Evolutionary conservation across 805 yeast species (phyloP).

Genomic region (Candida fluviatilis): DNA sequence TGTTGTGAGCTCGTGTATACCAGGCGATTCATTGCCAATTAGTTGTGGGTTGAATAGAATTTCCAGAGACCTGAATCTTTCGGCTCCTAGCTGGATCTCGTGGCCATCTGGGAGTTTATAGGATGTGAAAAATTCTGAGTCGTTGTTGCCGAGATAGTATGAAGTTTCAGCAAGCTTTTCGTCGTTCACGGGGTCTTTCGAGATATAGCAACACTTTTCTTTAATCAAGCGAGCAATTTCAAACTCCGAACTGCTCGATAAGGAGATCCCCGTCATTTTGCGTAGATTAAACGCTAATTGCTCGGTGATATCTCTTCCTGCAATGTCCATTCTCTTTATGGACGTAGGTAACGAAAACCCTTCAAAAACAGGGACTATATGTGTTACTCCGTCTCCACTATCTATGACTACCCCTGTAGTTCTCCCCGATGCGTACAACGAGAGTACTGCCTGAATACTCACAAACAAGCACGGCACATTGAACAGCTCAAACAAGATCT

Average conservation of each 20-base stretch:
- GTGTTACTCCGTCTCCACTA: slow-evolving; percentile 91
- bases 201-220: slow-evolving; percentile 67
- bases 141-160: slow-evolving; percentile 12
- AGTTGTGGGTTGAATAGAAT: slow-evolving; percentile 76
- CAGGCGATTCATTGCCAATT: slow-evolving; percentile 70
- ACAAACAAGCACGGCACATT: slow-evolving; percentile 73
- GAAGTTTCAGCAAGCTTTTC: slow-evolving; percentile 36
- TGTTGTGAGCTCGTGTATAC: slow-evolving; percentile 60
- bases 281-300: slow-evolving; percentile 66
- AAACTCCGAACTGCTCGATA: slow-evolving; percentile 71
- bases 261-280: slow-evolving; percentile 54
- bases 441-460: slow-evolving; percentile 71
- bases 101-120: slow-evolving; percentile 87
- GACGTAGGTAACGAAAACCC: slow-evolving; percentile 79
- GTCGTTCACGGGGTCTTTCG: slow-evolving; percentile 52
- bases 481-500: slow-evolving; percentile 67
- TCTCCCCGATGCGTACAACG: slow-evolving; percentile 83
- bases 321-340: slow-evolving; percentile 70
- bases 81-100: slow-evolving; percentile 56
- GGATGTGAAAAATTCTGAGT: slow-evolving; percentile 23
- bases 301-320: slow-evolving; percentile 83
- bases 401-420: slow-evolving; percentile 90
- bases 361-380: slow-evolving; percentile 83
- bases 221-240: slow-evolving; percentile 78
- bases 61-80: slow-evolving; percentile 73